Conservation (phyloP, 768 basidiomycete genomes). For the Myochromella boudieri region DNA sequence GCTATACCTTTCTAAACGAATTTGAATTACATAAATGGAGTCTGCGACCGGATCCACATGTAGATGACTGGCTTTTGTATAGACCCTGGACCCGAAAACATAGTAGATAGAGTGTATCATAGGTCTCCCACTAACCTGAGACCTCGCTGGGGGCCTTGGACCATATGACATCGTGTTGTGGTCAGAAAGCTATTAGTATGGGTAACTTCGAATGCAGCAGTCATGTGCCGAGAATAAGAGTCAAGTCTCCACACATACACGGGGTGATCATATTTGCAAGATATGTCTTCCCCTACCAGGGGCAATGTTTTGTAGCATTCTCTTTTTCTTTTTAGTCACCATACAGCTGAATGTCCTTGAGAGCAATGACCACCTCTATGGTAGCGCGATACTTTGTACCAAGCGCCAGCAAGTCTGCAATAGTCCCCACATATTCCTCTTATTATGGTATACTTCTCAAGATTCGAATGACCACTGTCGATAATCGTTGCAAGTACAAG, state of each 20-base stretch:
- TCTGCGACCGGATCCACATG: not conserved
- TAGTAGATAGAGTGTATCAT: too few relatives aligned
- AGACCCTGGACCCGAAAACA: too few relatives aligned
- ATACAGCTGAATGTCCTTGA: slow-evolving; percentile 11
- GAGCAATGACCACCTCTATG: slow-evolving; percentile 5
- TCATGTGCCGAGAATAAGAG: too few relatives aligned
- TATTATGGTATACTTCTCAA: not conserved
- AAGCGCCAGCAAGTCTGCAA: slow-evolving; percentile 7
- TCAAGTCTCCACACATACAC: too few relatives aligned
- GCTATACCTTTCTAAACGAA: slow-evolving; percentile 2
- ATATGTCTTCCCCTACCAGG: too few relatives aligned
- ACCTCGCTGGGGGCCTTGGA: too few relatives aligned
- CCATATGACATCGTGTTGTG: too few relatives aligned
- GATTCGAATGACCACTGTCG: not conserved
- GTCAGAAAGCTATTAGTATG: too few relatives aligned
- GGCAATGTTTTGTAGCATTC: too few relatives aligned
- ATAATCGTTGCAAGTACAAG: not conserved
- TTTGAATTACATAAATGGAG: not conserved
- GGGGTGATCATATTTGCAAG: not conserved
- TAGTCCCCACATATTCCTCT: slow-evolving; percentile 1
- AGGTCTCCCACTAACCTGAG: too few relatives aligned
- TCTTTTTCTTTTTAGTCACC: not conserved
- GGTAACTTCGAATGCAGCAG: too few relatives aligned
- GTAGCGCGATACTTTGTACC: not conserved
- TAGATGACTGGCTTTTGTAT: too few relatives aligned